These are phyloP conservation scores for Coemansia sp. DNA, from an alignment of 192 early-diverging fungal genomes.

Conservation along the genomic window DNA sequence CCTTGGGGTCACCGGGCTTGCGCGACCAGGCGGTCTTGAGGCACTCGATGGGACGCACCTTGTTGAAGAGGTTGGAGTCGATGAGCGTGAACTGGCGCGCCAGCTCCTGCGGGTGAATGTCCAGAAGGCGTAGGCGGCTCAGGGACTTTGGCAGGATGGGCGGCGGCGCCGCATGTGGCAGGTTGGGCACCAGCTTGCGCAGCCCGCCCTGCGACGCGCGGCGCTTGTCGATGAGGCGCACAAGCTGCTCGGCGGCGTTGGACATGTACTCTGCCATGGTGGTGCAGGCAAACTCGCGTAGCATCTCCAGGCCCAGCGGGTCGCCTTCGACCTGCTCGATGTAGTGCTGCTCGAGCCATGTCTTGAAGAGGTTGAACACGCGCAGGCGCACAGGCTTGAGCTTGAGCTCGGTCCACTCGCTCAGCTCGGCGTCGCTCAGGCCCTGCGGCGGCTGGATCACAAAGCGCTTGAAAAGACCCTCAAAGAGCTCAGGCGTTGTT, in stretches of 20 bases:
- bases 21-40: conserved; percentile 86
- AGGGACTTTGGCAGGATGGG: conserved; percentile 83
- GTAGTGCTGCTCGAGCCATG: conserved; percentile 94
- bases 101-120: conserved; percentile 89
- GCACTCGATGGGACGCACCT: conserved; percentile 86
- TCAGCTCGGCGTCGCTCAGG: conserved; percentile 63
- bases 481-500: conserved; percentile 74
- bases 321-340: conserved; percentile 77
- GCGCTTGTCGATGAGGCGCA: conserved; percentile 77
- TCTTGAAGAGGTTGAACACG: conserved; percentile 92
- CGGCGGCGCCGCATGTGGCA: conserved; percentile 63
- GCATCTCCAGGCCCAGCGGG: conserved; percentile 62
- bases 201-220: conserved; percentile 61
- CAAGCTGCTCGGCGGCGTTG: conserved; percentile 68
- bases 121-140: conserved; percentile 76
- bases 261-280: conserved; percentile 72
- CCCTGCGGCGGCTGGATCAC: conserved; percentile 68
- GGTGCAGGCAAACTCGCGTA: conserved; percentile 73
- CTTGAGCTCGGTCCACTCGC: conserved; percentile 85
- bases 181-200: conserved; percentile 63
- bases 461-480: conserved; percentile 75
- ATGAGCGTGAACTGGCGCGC: conserved; percentile 95
- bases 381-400: conserved; percentile 88
- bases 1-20: conserved; percentile 61
- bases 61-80: conserved; percentile 79